Conservation (phyloP, 768 basidiomycete species). For the Termitomyces sp. region DNA sequence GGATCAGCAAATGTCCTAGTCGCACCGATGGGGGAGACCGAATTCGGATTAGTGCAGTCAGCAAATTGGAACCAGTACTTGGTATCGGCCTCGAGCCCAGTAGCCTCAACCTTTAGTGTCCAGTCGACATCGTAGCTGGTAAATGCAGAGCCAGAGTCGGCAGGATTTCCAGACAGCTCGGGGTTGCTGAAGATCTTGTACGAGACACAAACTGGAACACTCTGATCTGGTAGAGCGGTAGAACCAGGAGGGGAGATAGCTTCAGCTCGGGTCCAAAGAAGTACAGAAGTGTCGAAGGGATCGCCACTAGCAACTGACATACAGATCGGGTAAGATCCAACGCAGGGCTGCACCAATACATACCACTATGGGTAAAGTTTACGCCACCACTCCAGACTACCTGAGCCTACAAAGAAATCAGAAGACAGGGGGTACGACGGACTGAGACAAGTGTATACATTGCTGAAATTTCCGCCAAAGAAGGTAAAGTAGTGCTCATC, state of each 20-base stretch:
- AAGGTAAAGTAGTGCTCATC: slow-evolving; percentile 6
- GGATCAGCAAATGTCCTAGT: slow-evolving; percentile 33
- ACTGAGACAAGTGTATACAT: no score
- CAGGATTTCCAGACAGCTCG: no score
- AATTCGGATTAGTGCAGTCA: slow-evolving; percentile 41
- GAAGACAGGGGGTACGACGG: background rate
- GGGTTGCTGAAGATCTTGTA: no score
- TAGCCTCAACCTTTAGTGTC: slow-evolving; percentile 57
- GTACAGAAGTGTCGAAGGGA: no score
- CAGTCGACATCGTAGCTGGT: slow-evolving; percentile 54
- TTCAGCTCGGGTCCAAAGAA: no score
- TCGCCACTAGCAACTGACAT: no score
- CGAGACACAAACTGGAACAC: no score
- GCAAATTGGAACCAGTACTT: slow-evolving; percentile 40
- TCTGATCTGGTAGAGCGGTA: no score
- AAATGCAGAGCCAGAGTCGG: slow-evolving; percentile 26
- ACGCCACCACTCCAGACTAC: background rate
- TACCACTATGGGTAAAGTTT: background rate
- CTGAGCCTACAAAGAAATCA: background rate
- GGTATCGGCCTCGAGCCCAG: slow-evolving; percentile 41
- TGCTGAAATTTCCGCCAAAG: no score
- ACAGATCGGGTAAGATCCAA: slow-evolving; percentile 16
- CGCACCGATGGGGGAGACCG: slow-evolving; percentile 32
- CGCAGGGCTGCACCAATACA: no score
- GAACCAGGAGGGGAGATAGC: no score